A percentile compares a stretch with the other conserved stretches of the same genome.
Conservation (phyloP, 441 rosid genomes). For the Croton laevigatus region DNA sequence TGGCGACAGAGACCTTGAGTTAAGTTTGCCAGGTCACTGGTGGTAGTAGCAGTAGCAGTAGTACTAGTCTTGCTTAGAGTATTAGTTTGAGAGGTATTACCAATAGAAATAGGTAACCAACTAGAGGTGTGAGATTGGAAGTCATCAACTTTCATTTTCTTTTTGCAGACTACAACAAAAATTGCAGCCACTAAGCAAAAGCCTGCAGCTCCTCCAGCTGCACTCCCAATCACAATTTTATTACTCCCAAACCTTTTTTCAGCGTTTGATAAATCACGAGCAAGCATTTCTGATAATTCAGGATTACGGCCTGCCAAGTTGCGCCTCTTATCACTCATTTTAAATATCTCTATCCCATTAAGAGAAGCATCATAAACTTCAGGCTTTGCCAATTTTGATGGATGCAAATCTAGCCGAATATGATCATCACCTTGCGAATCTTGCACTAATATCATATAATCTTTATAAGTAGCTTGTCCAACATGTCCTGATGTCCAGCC, state of each 20-base stretch:
- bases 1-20: slow-evolving; percentile 64
- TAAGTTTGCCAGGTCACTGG: slow-evolving; percentile 43
- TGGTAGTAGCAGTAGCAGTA: slow-evolving; percentile 19
- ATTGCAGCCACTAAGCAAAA: slow-evolving; percentile 46
- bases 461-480: slow-evolving; percentile 49
- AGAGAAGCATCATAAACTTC: slow-evolving; percentile 44
- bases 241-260: slow-evolving; percentile 4
- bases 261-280: slow-evolving; percentile 20
- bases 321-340: slow-evolving; percentile 34
- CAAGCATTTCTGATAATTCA: slow-evolving; percentile 43
- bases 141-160: slow-evolving; percentile 31
- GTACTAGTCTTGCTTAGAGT: slow-evolving; percentile 35
- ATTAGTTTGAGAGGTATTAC: slow-evolving; percentile 35
- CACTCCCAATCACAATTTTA: slow-evolving; percentile 34
- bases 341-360: slow-evolving; percentile 72
- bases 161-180: slow-evolving; percentile 31
- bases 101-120: slow-evolving; percentile 49
- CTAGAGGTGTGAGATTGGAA: slow-evolving; percentile 41
- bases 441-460: slow-evolving; percentile 40
- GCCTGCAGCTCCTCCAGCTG: slow-evolving; percentile 59
- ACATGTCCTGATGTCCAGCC: slow-evolving; percentile 38
- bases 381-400: slow-evolving; percentile 36
- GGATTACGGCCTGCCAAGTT: slow-evolving; percentile 66
- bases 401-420: slow-evolving; percentile 39
- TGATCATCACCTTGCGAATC: slow-evolving; percentile 36